phyloP scores from a whole-genome alignment of 257 asterid genomes.

The Scutellaria galericulata region DNA sequence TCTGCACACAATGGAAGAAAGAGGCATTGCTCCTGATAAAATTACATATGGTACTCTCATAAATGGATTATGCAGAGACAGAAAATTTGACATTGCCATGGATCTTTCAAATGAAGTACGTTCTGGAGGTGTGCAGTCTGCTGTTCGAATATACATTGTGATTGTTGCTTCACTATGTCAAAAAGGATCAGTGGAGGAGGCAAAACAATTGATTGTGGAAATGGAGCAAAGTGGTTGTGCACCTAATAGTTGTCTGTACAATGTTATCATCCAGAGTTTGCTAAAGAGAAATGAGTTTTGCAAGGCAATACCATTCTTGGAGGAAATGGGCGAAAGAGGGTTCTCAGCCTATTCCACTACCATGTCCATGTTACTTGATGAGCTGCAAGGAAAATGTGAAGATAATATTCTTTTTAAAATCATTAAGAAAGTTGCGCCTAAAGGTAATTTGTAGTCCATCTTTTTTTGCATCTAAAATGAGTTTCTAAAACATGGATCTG shows the following conservation, averaged over 20 bases:
- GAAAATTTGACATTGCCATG: constrained; percentile 12
- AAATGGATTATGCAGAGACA: constrained; percentile 17
- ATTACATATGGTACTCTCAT: background rate
- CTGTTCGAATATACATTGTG: constrained; percentile 2
- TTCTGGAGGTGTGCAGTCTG: constrained; percentile 24
- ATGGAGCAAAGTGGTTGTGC: constrained; percentile 6
- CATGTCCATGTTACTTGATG: constrained; percentile 5
- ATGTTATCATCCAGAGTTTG: background rate
- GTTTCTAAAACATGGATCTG: no score
- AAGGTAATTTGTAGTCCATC: background rate
- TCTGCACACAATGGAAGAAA: constrained; percentile 6
- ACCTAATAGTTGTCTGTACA: background rate
- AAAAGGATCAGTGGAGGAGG: constrained; percentile 16
- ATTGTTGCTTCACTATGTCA: constrained; percentile 24
- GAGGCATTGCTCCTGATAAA: background rate
- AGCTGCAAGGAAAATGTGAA: background rate
- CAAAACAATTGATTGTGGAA: background rate
- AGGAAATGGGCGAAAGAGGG: background rate
- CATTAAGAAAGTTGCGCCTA: background rate
- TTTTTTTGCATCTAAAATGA: no score
- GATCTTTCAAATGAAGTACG: background rate
- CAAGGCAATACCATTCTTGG: background rate
- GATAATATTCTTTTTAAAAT: background rate
- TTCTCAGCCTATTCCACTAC: background rate
- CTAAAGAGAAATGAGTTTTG: background rate